phyloP scores from a whole-genome alignment of 2,329 filamentous ascomycete genomes.

The Sphaerulina vaccinii region DNA sequence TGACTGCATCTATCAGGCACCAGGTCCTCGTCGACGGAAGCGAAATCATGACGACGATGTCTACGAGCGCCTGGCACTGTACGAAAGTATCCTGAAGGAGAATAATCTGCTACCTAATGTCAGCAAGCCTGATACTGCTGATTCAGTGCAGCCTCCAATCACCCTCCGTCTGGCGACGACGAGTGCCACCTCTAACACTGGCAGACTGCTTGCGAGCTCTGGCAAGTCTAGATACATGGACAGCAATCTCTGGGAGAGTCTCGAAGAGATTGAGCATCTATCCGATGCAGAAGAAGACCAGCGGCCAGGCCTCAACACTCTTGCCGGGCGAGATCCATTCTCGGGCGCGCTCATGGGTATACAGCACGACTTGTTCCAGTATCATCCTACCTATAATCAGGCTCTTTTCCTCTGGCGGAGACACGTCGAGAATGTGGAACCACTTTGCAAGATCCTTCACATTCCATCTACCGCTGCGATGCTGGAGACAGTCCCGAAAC shows the following conservation, averaged over 20 bases:
- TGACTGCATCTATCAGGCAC: slow-evolving; percentile 44
- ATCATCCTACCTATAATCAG: slow-evolving; percentile 55
- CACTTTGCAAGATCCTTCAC: slow-evolving; percentile 68
- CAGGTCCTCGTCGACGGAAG: slow-evolving; percentile 42
- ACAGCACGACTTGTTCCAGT: slow-evolving; percentile 30
- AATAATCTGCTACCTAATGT: slow-evolving; percentile 6
- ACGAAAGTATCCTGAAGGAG: slow-evolving; percentile 37
- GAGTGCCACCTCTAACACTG: slow-evolving; percentile 8
- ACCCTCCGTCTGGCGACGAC: background rate
- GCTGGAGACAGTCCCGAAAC: slow-evolving; percentile 45
- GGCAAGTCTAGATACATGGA: slow-evolving; percentile 47
- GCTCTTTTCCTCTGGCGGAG: slow-evolving; percentile 56
- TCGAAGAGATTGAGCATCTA: slow-evolving; percentile 33
- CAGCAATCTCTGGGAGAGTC: slow-evolving; percentile 34
- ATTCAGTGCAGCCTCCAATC: background rate
- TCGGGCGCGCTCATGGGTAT: slow-evolving; percentile 13
- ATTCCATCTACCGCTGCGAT: slow-evolving; percentile 55
- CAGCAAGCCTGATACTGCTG: background rate
- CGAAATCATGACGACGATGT: slow-evolving; percentile 36
- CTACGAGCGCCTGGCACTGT: slow-evolving; percentile 42
- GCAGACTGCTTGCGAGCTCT: slow-evolving; percentile 32
- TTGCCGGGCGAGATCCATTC: slow-evolving; percentile 29
- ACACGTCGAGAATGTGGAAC: slow-evolving; percentile 70
- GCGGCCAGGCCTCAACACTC: slow-evolving; percentile 24
- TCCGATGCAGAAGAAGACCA: slow-evolving; percentile 21